Conservation (phyloP, 2,329 filamentous ascomycete genomes). For the Nannizziopsis arthrosporioides region DNA sequence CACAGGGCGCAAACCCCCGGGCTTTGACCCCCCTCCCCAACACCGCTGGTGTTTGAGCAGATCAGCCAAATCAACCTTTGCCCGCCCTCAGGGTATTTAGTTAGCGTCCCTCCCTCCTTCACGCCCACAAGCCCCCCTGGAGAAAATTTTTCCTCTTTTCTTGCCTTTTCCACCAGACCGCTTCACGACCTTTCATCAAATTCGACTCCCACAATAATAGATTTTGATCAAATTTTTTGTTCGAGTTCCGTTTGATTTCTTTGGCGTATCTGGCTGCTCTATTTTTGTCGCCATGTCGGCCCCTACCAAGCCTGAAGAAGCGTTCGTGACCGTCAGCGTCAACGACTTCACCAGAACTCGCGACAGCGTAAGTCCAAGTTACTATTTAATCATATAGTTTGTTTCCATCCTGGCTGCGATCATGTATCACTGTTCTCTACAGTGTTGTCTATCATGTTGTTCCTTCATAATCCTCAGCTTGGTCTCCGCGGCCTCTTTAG, state of each 20-base stretch:
- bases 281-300: neutral
- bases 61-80: constrained; percentile 8
- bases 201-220: neutral
- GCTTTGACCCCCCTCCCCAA: neutral
- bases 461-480: too few relatives aligned
- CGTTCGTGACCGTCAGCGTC: constrained; percentile 41
- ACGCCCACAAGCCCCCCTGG: neutral
- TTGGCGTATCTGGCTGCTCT: neutral
- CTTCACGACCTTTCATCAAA: neutral
- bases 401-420: neutral
- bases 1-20: neutral
- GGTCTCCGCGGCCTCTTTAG: too few relatives aligned
- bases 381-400: constrained; percentile 2
- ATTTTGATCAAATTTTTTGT: neutral
- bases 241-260: neutral
- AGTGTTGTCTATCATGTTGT: too few relatives aligned
- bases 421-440: too few relatives aligned
- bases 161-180: neutral
- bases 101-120: constrained; percentile 5
- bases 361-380: constrained; percentile 58
- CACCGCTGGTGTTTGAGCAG: neutral
- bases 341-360: constrained; percentile 70
- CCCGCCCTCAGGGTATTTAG: constrained; percentile 3
- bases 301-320: constrained; percentile 26
- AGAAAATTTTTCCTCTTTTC: constrained; percentile 2